Evolutionary conservation across 202 grass and related monocot species (phyloP).

Genomic region (Sporobolus alterniflorus): DNA sequence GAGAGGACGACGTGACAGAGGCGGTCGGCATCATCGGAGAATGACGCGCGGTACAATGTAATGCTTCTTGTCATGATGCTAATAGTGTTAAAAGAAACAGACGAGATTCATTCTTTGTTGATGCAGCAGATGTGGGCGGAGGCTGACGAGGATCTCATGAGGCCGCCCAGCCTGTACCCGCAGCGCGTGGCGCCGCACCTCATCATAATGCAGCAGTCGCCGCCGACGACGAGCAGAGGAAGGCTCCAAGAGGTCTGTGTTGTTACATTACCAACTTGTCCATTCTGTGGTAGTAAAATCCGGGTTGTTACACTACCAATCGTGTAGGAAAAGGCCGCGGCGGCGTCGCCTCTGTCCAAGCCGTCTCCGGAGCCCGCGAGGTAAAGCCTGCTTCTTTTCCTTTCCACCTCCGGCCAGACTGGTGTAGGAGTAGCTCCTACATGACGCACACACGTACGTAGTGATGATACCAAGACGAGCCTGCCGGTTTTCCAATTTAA

Average conservation of each 20-base stretch:
- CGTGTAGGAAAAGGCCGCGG: constrained; percentile 51
- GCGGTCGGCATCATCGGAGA: constrained; percentile 40
- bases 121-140: constrained; percentile 64
- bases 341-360: constrained; percentile 13
- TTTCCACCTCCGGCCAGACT: no score
- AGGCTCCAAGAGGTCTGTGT: no score
- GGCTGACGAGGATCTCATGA: constrained; percentile 37
- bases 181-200: constrained; percentile 70
- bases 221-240: constrained; percentile 2
- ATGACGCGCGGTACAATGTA: constrained; percentile 62
- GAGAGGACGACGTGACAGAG: constrained; percentile 8
- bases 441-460: no score
- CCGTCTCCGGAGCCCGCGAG: constrained; percentile 46
- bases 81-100: no score
- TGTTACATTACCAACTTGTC: no score
- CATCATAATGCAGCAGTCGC: constrained; percentile 40
- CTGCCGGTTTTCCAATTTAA: neutral
- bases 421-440: no score
- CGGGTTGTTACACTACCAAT: no score
- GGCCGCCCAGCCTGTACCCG: constrained; percentile 62
- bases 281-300: neutral
- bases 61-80: neutral
- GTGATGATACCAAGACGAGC: neutral
- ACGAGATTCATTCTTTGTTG: neutral
- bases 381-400: neutral